Evolutionary conservation across 805 yeast genomes (phyloP), one percentile per base, ranked within the genome.

Genomic region (Zygotorulaspora florentina): DNA sequence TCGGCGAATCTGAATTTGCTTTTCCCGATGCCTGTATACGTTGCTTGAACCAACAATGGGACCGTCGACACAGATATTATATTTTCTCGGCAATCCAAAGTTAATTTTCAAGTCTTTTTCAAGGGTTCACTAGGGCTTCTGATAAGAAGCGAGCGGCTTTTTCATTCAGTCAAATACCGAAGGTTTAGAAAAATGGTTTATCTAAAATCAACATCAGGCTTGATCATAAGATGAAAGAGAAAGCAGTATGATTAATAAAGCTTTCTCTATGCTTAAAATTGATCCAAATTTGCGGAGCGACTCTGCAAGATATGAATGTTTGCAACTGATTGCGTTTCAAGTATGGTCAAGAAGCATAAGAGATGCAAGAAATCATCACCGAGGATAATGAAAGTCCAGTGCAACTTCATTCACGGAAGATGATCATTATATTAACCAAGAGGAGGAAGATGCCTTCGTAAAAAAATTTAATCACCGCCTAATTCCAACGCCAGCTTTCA

Each of bases 401-500:
- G 38, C 42, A 13, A 36, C 20, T 17, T 47, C 54, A 12, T 33
- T 45, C n/a, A 23, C 43, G 2, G 43, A 25, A 11, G 45, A 47
- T 11, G 42, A 40, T 30, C 25, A 40, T 9, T 40, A 50, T 29
- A 46, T 50, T 27, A 55, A 48, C 16, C 47, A 50, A 4, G 37
- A 51, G 23, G 57, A 51, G 29, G 55, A 54, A 35, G 56, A 48
- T 15, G 55, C 51, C 27, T 51, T 67, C 27, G 52, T 64, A 15
- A 53, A 58, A 20, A 66, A 65, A 45, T 45, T 67, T 46, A 72
- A 69, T 42, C 35, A 48, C 17, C 50, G 62, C 13, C 45, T 68
- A 8, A 46, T 69, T 47, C 70, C 72, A 2, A 50, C 66, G 45
- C 51, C 67, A 12, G 57, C 66, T 10, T 45, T 58, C 41, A 57